Base-by-base conservation (phyloP, 176 grass and related monocot genomes). In the Bothriochloa decipiens region DNA sequence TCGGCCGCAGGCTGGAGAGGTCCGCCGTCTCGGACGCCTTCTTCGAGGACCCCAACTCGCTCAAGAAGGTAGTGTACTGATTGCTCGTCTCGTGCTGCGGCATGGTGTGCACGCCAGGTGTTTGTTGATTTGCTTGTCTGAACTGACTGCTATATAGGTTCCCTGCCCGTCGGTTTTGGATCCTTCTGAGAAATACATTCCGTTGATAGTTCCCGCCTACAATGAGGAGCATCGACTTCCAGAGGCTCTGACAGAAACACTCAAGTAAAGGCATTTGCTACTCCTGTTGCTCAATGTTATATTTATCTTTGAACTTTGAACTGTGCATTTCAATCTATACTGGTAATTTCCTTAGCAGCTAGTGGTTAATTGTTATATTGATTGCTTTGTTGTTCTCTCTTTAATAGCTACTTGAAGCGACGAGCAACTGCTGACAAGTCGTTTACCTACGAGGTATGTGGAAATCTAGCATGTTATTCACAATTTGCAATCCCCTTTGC, bases 381-480 rank as follows among this genome's bases (percentile, higher is more conserved):
- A 78, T 83, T 11, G 3, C 41, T 57, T 8, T 69, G 15, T 64
- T 74, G 6, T 85, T 47, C 11, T 68, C 72, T 45, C 67, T 46
- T 75, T 83, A 69, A 20, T 85, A 99, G 93, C 75, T 99, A 96
- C 85, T 84, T 99, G 61, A 90, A 92, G 80, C 91, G 79, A 39
- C 91, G 96, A 6, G 85, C 93, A 57, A 26, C 85, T 23, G 82
- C 70, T 0, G 91, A 92, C 3, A 91, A 91, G 50, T 92, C 96
- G 2, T 99, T 99, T 91, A 76, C 96, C 18, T 99, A 92, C 11
- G 96, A 99, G 93, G 96, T 99, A 80, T 91, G 89, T 74, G 23
- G 20, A 71, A 80, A 49, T 52, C 5, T 50, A 79, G 7, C 55
- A n/a, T 57, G 45, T 5, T 23, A 47, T 17, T 66, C 3, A 3